Percentiles rank a stretch among this genome's conserved stretches.
Evolutionary conservation across 345 rosid species (phyloP).

Genomic region (Dipteronia dyeriana): DNA sequence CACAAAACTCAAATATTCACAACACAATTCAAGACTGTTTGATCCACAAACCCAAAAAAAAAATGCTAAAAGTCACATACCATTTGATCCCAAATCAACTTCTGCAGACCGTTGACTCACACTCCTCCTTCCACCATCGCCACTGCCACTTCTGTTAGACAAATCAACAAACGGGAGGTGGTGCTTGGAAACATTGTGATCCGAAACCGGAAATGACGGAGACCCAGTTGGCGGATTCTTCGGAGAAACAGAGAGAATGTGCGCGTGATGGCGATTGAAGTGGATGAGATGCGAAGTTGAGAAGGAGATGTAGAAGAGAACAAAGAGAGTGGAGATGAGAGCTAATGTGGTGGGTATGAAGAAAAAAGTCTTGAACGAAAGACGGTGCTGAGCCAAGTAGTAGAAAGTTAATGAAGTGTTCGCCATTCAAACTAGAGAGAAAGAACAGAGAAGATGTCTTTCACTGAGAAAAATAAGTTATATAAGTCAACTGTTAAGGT

Average conservation of each 20-base stretch:
- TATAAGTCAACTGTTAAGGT: no score
- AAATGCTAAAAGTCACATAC: slow-evolving; percentile 20
- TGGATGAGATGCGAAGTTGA: slow-evolving; percentile 45
- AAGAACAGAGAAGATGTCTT: no score
- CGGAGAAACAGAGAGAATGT: slow-evolving; percentile 15
- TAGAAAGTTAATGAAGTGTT: slow-evolving; percentile 28
- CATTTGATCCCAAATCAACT: slow-evolving; percentile 19
- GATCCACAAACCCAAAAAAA: neutral
- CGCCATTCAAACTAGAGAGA: slow-evolving; percentile 34
- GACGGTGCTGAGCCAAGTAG: slow-evolving; percentile 36
- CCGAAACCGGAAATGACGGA: neutral
- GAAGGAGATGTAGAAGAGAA: slow-evolving; percentile 51
- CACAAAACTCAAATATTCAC: neutral
- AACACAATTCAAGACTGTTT: neutral
- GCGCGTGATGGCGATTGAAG: neutral
- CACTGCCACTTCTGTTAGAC: slow-evolving; percentile 2
- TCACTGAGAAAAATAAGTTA: no score
- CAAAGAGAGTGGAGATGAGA: slow-evolving; percentile 43
- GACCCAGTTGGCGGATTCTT: slow-evolving; percentile 9
- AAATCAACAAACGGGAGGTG: slow-evolving; percentile 13
- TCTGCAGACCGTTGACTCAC: slow-evolving; percentile 19
- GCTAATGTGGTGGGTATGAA: slow-evolving; percentile 52
- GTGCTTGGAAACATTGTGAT: slow-evolving; percentile 6
- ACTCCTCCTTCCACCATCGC: slow-evolving; percentile 3
- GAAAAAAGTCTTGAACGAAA: slow-evolving; percentile 37